Conservation (phyloP, 2,329 filamentous ascomycete genomes). For the Hymenoscyphus occultus region DNA sequence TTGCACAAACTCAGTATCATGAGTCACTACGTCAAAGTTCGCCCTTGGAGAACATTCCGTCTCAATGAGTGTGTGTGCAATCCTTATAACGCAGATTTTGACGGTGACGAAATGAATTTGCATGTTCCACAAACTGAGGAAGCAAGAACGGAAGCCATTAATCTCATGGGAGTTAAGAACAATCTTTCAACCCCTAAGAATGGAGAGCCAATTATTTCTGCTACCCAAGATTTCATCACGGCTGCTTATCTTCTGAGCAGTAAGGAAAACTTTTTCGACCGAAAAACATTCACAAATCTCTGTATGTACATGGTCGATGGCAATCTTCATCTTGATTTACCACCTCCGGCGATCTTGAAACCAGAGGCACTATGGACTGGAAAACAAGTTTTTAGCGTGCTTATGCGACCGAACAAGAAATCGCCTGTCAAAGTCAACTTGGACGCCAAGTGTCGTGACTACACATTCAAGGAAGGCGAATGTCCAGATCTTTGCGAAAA, state of each 20-base stretch:
- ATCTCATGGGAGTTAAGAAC: slow-evolving; percentile 96
- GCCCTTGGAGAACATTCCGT: slow-evolving; percentile 93
- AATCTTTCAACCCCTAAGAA: slow-evolving; percentile 96
- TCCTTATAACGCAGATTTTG: slow-evolving; percentile 98
- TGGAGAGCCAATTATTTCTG: slow-evolving; percentile 94
- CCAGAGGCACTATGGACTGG: slow-evolving; percentile 91
- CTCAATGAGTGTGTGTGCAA: slow-evolving; percentile 98
- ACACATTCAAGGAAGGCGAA: slow-evolving; percentile 55
- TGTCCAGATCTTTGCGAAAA: slow-evolving; percentile 75
- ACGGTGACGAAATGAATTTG: slow-evolving; percentile 98
- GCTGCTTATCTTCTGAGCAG: slow-evolving; percentile 86
- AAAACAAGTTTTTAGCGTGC: slow-evolving; percentile 90
- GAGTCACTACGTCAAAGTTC: slow-evolving; percentile 87
- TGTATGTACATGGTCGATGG: slow-evolving; percentile 93
- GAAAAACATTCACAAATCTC: slow-evolving; percentile 82
- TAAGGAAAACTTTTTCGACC: slow-evolving; percentile 90
- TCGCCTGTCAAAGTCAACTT: slow-evolving; percentile 84
- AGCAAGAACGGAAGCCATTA: slow-evolving; percentile 89
- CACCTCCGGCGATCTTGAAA: slow-evolving; percentile 81
- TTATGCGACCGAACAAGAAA: slow-evolving; percentile 85
- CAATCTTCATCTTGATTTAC: slow-evolving; percentile 74
- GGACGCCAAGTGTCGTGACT: slow-evolving; percentile 87
- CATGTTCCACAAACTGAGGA: slow-evolving; percentile 98
- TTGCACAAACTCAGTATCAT: slow-evolving; percentile 99
- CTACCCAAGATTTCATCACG: slow-evolving; percentile 99